Percentiles rank a stretch among this genome's conserved stretches.
Evolutionary conservation across 2,329 filamentous ascomycete genomes (phyloP).

Genomic region (Colletotrichum spinosum): DNA sequence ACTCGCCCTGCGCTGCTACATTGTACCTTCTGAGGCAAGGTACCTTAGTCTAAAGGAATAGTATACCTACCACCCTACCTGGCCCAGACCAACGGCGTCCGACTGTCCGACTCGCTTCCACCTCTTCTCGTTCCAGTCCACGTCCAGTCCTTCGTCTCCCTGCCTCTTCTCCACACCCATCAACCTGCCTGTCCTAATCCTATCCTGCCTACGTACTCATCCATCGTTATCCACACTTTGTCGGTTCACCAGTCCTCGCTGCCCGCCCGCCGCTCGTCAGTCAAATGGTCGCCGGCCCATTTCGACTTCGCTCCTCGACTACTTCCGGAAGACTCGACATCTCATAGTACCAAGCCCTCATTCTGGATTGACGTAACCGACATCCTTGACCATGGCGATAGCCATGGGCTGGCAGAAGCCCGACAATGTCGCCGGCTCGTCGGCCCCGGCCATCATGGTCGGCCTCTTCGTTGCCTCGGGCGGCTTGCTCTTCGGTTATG

Average conservation of each 20-base stretch:
- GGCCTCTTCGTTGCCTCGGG: slow-evolving; percentile 78
- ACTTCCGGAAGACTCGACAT: slow-evolving; percentile 26
- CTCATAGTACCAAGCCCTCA: slow-evolving; percentile 21
- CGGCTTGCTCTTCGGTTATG: slow-evolving; percentile 77
- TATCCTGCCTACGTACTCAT: slow-evolving; percentile 13
- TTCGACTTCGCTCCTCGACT: slow-evolving; percentile 34
- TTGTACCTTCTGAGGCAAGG: neutral
- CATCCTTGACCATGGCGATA: slow-evolving; percentile 68
- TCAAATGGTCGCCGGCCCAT: slow-evolving; percentile 39
- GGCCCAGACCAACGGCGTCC: slow-evolving; percentile 16
- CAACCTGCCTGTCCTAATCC: slow-evolving; percentile 24
- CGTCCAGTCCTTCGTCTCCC: slow-evolving; percentile 27
- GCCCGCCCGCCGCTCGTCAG: slow-evolving; percentile 26
- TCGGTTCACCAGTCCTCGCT: slow-evolving; percentile 35
- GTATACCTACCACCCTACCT: neutral
- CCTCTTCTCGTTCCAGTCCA: no score
- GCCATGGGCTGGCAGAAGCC: slow-evolving; percentile 81
- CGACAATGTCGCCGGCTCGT: slow-evolving; percentile 79
- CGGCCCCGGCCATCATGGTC: slow-evolving; percentile 78
- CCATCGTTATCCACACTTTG: slow-evolving; percentile 39
- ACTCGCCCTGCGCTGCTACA: slow-evolving; percentile 3
- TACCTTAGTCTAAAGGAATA: neutral
- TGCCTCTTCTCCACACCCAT: slow-evolving; percentile 37
- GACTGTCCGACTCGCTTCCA: slow-evolving; percentile 30
- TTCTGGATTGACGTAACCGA: slow-evolving; percentile 62